These are phyloP conservation scores for Vigna trinervia DNA, from an alignment of 306 rosid genomes.

Conservation along the genomic window DNA sequence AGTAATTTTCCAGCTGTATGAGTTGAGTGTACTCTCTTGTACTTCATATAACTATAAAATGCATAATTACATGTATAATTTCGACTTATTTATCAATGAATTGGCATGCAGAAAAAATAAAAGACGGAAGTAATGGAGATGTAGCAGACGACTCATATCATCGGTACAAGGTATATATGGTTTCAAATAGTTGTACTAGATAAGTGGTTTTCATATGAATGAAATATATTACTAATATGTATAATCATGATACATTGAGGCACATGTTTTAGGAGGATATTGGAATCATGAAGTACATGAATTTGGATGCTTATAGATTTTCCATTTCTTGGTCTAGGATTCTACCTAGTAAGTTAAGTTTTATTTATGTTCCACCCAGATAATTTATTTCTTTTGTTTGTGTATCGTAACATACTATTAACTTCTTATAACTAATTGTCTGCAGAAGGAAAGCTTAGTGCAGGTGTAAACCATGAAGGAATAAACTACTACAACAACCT, in stretches of 20 bases:
- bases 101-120: slow-evolving; percentile 55
- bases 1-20: neutral
- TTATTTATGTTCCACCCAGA: slow-evolving; percentile 3
- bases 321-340: slow-evolving; percentile 59
- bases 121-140: slow-evolving; percentile 54
- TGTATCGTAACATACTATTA: slow-evolving; percentile 7
- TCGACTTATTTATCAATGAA: slow-evolving; percentile 29
- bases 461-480: slow-evolving; percentile 65
- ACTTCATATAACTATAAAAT: slow-evolving; percentile 12
- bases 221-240: neutral
- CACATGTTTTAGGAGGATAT: slow-evolving; percentile 66
- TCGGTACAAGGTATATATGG: slow-evolving; percentile 51
- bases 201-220: neutral
- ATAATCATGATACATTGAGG: slow-evolving; percentile 20
- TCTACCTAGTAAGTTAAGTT: slow-evolving; percentile 62
- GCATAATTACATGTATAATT: slow-evolving; percentile 8
- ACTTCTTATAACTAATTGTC: slow-evolving; percentile 18
- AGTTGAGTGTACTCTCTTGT: neutral
- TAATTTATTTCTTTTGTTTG: neutral
- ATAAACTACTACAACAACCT: slow-evolving; percentile 65
- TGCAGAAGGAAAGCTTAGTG: slow-evolving; percentile 65
- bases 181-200: neutral
- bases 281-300: slow-evolving; percentile 64
- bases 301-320: slow-evolving; percentile 64
- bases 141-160: slow-evolving; percentile 54